Base-by-base conservation (phyloP, 805 yeast species). In the Saturnispora halmiae region DNA sequence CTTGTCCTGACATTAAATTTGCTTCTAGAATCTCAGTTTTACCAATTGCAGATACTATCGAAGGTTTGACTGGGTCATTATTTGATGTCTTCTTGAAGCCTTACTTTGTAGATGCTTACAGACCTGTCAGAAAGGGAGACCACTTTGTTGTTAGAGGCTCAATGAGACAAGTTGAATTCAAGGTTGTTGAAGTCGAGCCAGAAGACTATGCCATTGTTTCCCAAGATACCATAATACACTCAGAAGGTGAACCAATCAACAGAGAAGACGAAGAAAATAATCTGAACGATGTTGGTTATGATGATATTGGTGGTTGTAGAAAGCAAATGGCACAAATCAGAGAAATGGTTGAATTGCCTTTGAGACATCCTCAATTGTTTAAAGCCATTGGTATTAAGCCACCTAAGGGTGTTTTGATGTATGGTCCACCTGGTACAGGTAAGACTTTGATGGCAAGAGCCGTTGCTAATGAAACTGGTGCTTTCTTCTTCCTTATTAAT, bases 341-440 rank as follows among this genome's bases (percentile, higher is more conserved):
- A 69, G 98, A 92, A 69, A 74, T 92, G 70, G 98, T 92, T 48
- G 98, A 92, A 70, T 75, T 92, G 64, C 98, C 98, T 20, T 74
- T 92, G 56, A 83, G 98, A 70, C 98, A 92, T 64, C 98, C 98
- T 39, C 97, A 92, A 67, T 75, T 92, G 55, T 92, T 92, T 74
- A 92, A 92, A 70, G 79, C 94, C 29, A 90, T 92, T 58, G 98
- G 98, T 75, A 92, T 92, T 61, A 92, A 92, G 64, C 98, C 98
- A 32, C 98, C 98, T 50, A 84, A 86, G 64, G 98, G 98, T 70
- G 87, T 92, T 46, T 75, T 92, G 58, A 84, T 85, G 95, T 92
- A 83, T 63, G 98, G 98, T 58, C 98, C 98, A 37, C 98, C 98
- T 26, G 98, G 98, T 77, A 92, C 98, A 13, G 98, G 98, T 83